A percentile compares a stretch with the other conserved stretches of the same genome.
Evolutionary conservation across 208 protist species (phyloP).

Genomic region (Leishmania tarentolae): DNA sequence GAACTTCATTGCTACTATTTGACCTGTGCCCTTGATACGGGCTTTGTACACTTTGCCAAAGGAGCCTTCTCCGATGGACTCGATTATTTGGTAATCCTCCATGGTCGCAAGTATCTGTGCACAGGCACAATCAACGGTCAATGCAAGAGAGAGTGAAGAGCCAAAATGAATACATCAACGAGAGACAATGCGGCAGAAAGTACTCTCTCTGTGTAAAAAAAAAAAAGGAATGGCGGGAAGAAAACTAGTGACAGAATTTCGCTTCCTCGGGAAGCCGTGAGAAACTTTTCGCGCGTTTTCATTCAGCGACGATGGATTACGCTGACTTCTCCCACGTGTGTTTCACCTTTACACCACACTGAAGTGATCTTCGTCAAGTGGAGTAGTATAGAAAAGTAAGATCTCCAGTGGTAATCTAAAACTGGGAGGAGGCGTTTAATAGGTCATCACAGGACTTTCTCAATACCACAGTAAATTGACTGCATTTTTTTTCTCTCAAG

Average conservation of each 20-base stretch:
- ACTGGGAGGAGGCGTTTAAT: background rate
- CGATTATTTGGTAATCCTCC: conserved; percentile 94
- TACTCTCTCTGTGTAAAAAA: background rate
- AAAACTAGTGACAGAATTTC: background rate
- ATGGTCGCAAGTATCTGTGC: conserved; percentile 37
- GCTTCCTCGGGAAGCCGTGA: background rate
- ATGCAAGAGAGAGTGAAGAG: conserved; percentile 1
- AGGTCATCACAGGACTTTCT: background rate
- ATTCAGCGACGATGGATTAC: background rate
- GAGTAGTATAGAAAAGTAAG: background rate
- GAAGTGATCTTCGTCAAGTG: background rate
- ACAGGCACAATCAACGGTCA: conserved; percentile 6
- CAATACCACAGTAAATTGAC: background rate
- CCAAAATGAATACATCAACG: conserved; percentile 9
- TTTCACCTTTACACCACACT: background rate
- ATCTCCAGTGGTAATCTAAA: background rate
- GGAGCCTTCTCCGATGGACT: conserved; percentile 97
- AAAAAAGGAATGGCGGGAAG: background rate
- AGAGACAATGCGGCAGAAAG: background rate
- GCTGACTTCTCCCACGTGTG: background rate
- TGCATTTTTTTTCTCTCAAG: background rate
- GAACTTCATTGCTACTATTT: conserved; percentile 98
- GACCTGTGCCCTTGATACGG: conserved; percentile 89
- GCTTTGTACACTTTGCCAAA: conserved; percentile 99
- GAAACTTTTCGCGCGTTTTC: background rate